Percentiles rank a stretch among this genome's conserved stretches.
Evolutionary conservation across 1,284 basidiomycete species (phyloP).

Genomic region (Cryptococcus sp.): DNA sequence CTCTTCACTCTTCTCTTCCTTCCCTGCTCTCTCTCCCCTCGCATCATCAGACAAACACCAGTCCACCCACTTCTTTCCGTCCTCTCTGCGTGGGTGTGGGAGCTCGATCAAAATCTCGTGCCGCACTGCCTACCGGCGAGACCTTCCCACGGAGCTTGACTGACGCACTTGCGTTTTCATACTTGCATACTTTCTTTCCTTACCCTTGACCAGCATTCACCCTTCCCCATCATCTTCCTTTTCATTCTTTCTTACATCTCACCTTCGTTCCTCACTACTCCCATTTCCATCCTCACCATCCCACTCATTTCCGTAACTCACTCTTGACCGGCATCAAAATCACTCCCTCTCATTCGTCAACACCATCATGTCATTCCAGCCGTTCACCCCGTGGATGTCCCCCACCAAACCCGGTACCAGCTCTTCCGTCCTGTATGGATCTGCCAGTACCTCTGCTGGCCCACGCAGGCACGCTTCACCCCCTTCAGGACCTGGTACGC

Average conservation of each 20-base stretch:
- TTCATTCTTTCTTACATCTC: background rate
- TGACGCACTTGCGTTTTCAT: slow-evolving; percentile 3
- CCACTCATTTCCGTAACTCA: background rate
- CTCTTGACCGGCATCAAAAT: background rate
- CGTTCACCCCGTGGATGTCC: slow-evolving; percentile 14
- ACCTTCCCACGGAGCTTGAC: background rate
- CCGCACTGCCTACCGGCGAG: too few species aligned
- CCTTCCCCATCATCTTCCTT: background rate
- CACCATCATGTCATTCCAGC: slow-evolving; percentile 11
- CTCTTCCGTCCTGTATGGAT: background rate
- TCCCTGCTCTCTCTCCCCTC: slow-evolving; percentile 1
- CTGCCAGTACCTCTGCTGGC: background rate
- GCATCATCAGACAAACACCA: too few species aligned
- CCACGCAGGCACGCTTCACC: slow-evolving; percentile 5
- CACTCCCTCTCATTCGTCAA: background rate
- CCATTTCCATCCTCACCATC: background rate
- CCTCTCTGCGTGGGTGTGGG: too few species aligned
- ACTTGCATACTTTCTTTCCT: background rate
- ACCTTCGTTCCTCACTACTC: background rate
- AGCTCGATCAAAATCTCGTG: too few species aligned
- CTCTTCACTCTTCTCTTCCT: slow-evolving; percentile 7
- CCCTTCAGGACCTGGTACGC: slow-evolving; percentile 9
- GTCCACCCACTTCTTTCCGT: too few species aligned
- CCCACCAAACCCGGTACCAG: background rate
- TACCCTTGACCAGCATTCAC: slow-evolving; percentile 1